Evolutionary conservation across 2,329 filamentous ascomycete genomes (phyloP).

Genomic region (Mollisia scopiformis): DNA sequence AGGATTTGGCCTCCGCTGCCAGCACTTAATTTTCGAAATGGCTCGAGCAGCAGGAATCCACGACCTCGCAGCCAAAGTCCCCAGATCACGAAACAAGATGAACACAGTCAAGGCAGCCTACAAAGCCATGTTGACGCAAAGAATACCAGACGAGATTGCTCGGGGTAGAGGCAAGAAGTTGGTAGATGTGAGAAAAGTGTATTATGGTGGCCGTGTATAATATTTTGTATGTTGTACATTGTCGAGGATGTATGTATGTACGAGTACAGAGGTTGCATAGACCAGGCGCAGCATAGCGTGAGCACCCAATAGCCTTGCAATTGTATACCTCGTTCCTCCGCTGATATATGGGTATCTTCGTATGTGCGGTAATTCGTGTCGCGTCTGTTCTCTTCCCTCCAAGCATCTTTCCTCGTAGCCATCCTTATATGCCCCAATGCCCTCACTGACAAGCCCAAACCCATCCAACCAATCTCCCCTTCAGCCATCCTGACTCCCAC

Average conservation of each 20-base stretch:
- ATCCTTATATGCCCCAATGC: not conserved
- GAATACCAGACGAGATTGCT: conserved; percentile 87
- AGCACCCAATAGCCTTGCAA: conserved; percentile 18
- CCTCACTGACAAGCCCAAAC: conserved; percentile 20
- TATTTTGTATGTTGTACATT: conserved; percentile 16
- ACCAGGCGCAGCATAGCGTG: conserved; percentile 25
- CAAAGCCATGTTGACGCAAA: conserved; percentile 80
- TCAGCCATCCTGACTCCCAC: conserved; percentile 36
- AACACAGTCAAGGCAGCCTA: conserved; percentile 94
- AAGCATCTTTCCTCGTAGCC: not conserved
- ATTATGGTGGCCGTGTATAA: conserved; percentile 73
- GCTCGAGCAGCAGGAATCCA: conserved; percentile 83
- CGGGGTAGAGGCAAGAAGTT: conserved; percentile 90
- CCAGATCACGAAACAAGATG: conserved; percentile 91
- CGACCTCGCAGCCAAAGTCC: conserved; percentile 82
- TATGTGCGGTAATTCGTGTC: not conserved
- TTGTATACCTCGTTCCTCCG: conserved; percentile 9
- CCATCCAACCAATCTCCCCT: conserved; percentile 13
- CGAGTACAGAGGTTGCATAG: conserved; percentile 42
- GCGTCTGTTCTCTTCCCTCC: conserved; percentile 3
- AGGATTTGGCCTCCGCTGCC: conserved; percentile 95
- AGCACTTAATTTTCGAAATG: conserved; percentile 93
- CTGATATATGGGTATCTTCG: conserved; percentile 23
- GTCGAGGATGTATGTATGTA: conserved; percentile 53
- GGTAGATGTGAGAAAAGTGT: conserved; percentile 95